Evolutionary conservation across 345 rosid genomes (phyloP), one percentile per base, ranked within the genome.

Genomic region (Syzygium aromaticum): DNA sequence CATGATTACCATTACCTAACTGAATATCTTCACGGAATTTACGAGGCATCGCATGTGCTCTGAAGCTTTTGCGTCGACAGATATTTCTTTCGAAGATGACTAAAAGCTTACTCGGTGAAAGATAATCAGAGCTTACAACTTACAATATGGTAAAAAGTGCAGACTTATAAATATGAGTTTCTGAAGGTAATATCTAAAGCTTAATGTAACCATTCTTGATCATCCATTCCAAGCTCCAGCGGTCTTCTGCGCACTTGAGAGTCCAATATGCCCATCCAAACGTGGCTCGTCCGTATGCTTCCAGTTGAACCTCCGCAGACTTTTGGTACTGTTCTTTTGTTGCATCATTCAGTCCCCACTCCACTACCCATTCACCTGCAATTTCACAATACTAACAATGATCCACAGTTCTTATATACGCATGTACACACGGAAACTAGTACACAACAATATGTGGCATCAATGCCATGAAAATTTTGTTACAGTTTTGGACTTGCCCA

Each of bases 201-300:
- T 87, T 89, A 89, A 93, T 91, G 56, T 91, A 91, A 21, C 93
- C 94, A 63, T 93, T 93, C 11, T 89, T 88, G 86, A 93, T 93
- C 97, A 93, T 94, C 97, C 94, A 93, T 33, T 93, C 92, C 11
- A 93, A 61, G 85, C 92, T 92, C 94, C 94, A 94, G 28, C 90
- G 93, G 51, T 84, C 80, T 51, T 90, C 88, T 2, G 88, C 91
- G 78, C 92, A 93, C 53, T 93, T 92, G 1, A 93, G 90, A 57
- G 94, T 89, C 95, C 97, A 95, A 51, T 94, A 95, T 14, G 95
- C 94, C 97, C 95, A 94, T n/a, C 95, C 97, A 84, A 95, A 95
- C 85, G 88, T 91, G 23, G 95, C 97, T n/a, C 90, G 87, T 38
- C 92, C 93, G 19, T 53, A 94, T 14, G 93, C 95, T 54, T 92